These are phyloP conservation scores for Ceratocystis alfenasii DNA, from an alignment of 2,329 filamentous ascomycete species.

Conservation along the genomic window DNA sequence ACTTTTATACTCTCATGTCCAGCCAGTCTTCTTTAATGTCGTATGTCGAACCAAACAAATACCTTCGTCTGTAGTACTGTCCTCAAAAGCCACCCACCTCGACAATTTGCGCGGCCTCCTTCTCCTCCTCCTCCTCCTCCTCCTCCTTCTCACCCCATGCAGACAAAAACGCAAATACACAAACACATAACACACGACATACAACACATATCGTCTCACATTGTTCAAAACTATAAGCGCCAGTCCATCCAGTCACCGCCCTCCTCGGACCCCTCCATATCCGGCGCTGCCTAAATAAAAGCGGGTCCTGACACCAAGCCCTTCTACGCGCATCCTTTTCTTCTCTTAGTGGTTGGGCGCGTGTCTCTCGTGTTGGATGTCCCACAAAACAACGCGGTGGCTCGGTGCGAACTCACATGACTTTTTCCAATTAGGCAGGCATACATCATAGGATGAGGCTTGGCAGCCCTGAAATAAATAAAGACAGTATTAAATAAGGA, in stretches of 20 bases:
- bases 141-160: too few species aligned
- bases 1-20: too few species aligned
- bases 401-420: slow-evolving; percentile 2
- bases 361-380: not conserved
- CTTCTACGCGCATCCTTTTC: not conserved
- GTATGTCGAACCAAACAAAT: too few species aligned
- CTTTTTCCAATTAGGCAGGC: not conserved
- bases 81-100: too few species aligned
- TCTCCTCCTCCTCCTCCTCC: too few species aligned
- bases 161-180: too few species aligned
- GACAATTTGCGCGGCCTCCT: too few species aligned
- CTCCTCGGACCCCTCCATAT: not conserved
- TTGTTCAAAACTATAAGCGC: too few species aligned
- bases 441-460: not conserved
- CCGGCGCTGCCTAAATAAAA: not conserved
- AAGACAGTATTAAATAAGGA: too few species aligned
- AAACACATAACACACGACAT: not conserved
- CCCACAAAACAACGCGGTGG: not conserved
- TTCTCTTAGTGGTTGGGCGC: not conserved
- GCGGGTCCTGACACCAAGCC: not conserved
- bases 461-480: too few species aligned
- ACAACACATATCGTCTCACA: not conserved
- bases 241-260: not conserved
- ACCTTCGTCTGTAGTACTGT: too few species aligned
- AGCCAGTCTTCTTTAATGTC: too few species aligned